Conservation (phyloP, 306 rosid species). For the Trifolium repens region DNA sequence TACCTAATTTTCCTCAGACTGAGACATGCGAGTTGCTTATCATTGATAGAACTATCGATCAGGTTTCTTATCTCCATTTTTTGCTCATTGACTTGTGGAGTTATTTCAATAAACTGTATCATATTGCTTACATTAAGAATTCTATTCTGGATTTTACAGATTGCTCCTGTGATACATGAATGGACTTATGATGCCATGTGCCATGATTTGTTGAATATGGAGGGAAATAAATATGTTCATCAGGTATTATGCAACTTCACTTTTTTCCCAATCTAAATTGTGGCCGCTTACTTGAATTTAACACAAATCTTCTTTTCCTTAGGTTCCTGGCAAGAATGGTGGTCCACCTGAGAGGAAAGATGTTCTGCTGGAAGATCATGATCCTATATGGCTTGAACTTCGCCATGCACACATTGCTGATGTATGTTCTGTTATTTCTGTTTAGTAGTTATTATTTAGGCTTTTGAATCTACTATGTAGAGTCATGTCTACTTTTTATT, state of each 20-base stretch:
- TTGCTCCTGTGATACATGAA: conserved; percentile 93
- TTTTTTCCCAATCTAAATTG: conserved; percentile 13
- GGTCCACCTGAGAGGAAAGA: conserved; percentile 85
- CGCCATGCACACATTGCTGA: conserved; percentile 96
- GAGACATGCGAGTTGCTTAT: conserved; percentile 95
- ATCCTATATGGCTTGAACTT: conserved; percentile 97
- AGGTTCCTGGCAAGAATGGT: conserved; percentile 84
- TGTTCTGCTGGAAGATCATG: conserved; percentile 92
- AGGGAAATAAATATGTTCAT: conserved; percentile 87
- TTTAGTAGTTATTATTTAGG: conserved; percentile 21
- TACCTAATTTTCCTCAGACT: conserved; percentile 80
- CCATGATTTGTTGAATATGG: conserved; percentile 85
- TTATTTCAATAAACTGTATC: conserved; percentile 29
- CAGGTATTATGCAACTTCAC: conserved; percentile 58
- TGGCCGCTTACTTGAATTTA: conserved; percentile 32
- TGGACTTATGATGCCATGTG: conserved; percentile 99
- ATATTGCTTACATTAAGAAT: conserved; percentile 47
- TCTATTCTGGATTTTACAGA: conserved; percentile 60
- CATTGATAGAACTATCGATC: conserved; percentile 95
- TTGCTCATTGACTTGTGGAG: conserved; percentile 34
- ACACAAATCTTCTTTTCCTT: conserved; percentile 36
- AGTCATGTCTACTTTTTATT: conserved; percentile 22
- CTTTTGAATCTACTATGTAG: conserved; percentile 4
- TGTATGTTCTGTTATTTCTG: conserved; percentile 53
- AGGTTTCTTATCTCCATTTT: conserved; percentile 67